A percentile compares a stretch with the other conserved stretches of the same genome.
phyloP scores from a whole-genome alignment of 805 yeast genomes.

The Kuraishia molischiana region DNA sequence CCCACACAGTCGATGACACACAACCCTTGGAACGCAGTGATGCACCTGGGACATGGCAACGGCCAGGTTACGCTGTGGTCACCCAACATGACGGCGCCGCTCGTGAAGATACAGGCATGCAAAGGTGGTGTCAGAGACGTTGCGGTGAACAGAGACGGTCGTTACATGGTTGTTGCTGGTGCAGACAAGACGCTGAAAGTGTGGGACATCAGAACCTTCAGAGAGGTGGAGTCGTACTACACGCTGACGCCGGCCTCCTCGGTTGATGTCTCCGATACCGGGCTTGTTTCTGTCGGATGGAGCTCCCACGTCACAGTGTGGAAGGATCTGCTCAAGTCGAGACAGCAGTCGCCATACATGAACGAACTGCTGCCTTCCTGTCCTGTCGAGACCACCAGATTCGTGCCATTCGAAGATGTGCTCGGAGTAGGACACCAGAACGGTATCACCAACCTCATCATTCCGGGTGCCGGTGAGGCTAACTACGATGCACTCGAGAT shows the following conservation, averaged over 20 bases:
- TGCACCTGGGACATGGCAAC: slow-evolving; percentile 87
- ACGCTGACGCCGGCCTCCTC: slow-evolving; percentile 82
- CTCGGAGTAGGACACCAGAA: slow-evolving; percentile 76
- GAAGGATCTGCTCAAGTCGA: slow-evolving; percentile 69
- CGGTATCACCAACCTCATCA: slow-evolving; percentile 76
- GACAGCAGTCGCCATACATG: slow-evolving; percentile 86
- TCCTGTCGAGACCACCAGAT: slow-evolving; percentile 53
- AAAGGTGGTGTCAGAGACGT: slow-evolving; percentile 83
- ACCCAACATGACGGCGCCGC: slow-evolving; percentile 77
- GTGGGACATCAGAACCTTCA: slow-evolving; percentile 88
- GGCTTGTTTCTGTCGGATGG: slow-evolving; percentile 83
- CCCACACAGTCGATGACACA: slow-evolving; percentile 84
- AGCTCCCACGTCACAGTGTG: slow-evolving; percentile 93
- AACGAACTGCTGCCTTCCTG: slow-evolving; percentile 77
- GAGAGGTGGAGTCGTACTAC: slow-evolving; percentile 59
- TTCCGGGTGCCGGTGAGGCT: slow-evolving; percentile 98
- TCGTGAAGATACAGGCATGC: slow-evolving; percentile 71
- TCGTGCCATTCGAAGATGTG: slow-evolving; percentile 95
- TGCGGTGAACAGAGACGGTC: slow-evolving; percentile 85
- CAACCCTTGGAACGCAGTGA: slow-evolving; percentile 92
- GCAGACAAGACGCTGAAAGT: slow-evolving; percentile 76
- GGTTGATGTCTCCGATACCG: slow-evolving; percentile 77
- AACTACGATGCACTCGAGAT: slow-evolving; percentile 89
- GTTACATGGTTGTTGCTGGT: slow-evolving; percentile 89
- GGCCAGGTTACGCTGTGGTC: slow-evolving; percentile 94